phyloP scores from a whole-genome alignment of 2,329 filamentous ascomycete species.

The Mariannaea elegans region DNA sequence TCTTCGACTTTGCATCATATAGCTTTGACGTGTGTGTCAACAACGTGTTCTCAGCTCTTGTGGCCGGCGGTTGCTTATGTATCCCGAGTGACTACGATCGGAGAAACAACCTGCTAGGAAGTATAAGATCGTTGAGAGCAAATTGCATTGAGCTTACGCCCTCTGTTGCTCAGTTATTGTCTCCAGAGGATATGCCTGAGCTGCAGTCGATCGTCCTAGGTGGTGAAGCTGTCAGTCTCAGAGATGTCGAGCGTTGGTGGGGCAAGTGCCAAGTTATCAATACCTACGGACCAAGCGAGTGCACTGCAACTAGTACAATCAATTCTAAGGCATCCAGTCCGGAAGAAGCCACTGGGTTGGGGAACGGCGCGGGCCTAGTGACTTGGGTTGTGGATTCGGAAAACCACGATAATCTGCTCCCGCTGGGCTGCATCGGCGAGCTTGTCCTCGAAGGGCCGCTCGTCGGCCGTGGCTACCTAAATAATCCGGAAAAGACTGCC shows the following conservation, averaged over 20 bases:
- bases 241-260: constrained; percentile 1
- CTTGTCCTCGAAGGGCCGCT: constrained; percentile 55
- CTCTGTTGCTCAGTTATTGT: constrained; percentile 19
- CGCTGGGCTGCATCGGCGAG: constrained; percentile 51
- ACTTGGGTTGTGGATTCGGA: constrained; percentile 38
- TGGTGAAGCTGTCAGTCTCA: constrained; percentile 8
- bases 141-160: constrained; percentile 22
- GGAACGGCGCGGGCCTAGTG: background rate
- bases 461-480: constrained; percentile 59
- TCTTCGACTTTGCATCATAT: constrained; percentile 33
- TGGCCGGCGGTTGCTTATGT: constrained; percentile 30
- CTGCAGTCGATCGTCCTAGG: constrained; percentile 13
- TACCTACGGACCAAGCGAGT: constrained; percentile 15
- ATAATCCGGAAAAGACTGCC: constrained; percentile 44
- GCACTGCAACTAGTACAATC: background rate
- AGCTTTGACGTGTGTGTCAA: constrained; percentile 24
- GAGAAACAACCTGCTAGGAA: constrained; percentile 13
- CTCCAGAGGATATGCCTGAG: constrained; percentile 18
- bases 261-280: constrained; percentile 4
- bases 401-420: constrained; percentile 31
- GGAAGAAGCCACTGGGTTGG: background rate
- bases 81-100: constrained; percentile 29
- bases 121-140: constrained; percentile 3
- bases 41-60: constrained; percentile 20
- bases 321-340: background rate